Percentiles rank a stretch among this genome's conserved stretches.
phyloP scores from a whole-genome alignment of 169 alveolate genomes.

The Eimeria zaria region DNA sequence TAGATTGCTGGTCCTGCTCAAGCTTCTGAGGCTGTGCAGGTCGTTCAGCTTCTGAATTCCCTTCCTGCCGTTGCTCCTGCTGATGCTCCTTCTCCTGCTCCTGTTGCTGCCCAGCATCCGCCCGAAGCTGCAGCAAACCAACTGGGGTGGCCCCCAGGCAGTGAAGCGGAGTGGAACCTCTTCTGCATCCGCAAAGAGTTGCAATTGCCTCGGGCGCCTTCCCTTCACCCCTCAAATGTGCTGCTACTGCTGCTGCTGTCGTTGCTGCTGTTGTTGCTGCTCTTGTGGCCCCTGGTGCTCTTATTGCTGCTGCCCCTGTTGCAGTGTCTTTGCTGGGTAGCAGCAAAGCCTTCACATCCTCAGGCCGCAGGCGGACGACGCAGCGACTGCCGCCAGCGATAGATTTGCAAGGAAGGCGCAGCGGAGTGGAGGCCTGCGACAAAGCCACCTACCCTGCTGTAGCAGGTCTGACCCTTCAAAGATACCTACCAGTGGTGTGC shows the following conservation, averaged over 20 bases:
- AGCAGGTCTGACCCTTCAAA: not conserved
- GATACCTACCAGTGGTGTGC: not conserved
- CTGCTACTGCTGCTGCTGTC: not conserved
- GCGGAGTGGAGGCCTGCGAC: slow-evolving; percentile 6
- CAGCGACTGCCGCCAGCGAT: slow-evolving; percentile 57
- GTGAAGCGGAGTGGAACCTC: slow-evolving; percentile 54
- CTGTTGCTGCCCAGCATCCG: slow-evolving; percentile 74
- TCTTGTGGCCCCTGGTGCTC: not conserved
- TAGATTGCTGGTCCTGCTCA: not conserved
- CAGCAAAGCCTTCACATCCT: slow-evolving; percentile 13
- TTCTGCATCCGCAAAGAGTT: slow-evolving; percentile 87
- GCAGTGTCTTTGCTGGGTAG: not conserved
- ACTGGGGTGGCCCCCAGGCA: slow-evolving; percentile 47
- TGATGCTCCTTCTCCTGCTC: not conserved
- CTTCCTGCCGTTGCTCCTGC: too few relatives aligned
- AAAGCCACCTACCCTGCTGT: not conserved
- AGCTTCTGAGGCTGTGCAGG: not conserved
- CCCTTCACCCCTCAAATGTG: not conserved
- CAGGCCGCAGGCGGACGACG: slow-evolving; percentile 30
- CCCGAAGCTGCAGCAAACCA: slow-evolving; percentile 77
- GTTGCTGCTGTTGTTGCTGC: not conserved
- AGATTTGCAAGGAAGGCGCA: slow-evolving; percentile 36
- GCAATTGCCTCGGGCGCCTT: not conserved
- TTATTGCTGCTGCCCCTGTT: not conserved
- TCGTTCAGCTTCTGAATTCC: not conserved